These are phyloP conservation scores for Crepidotus variabilis DNA, from an alignment of 768 basidiomycete genomes.

Conservation along the genomic window DNA sequence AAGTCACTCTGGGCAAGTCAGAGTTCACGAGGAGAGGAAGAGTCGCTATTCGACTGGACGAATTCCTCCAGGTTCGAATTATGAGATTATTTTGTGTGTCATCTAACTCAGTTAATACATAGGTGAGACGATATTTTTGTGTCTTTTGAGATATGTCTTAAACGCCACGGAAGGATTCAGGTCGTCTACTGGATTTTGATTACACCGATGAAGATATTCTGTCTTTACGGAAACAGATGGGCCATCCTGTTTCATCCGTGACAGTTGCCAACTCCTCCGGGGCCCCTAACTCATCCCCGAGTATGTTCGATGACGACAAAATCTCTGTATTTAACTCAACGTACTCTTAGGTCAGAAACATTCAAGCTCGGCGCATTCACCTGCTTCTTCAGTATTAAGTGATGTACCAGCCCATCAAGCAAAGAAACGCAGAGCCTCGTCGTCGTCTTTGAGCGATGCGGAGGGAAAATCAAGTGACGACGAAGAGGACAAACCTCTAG, in stretches of 20 bases:
- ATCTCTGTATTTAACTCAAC: conserved; percentile 8
- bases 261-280: conserved; percentile 37
- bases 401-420: conserved; percentile 42
- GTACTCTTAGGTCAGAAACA: conserved; percentile 23
- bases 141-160: not conserved
- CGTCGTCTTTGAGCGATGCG: conserved; percentile 51
- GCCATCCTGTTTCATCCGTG: conserved; percentile 43
- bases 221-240: conserved; percentile 71
- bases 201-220: conserved; percentile 69
- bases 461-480: conserved; percentile 44
- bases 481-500: conserved; percentile 52
- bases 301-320: conserved; percentile 29
- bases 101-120: conserved; percentile 4
- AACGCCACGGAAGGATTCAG: conserved; percentile 52
- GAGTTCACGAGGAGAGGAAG: conserved; percentile 72
- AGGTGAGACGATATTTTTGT: conserved; percentile 8
- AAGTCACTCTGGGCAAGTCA: conserved; percentile 46
- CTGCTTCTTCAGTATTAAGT: conserved; percentile 47
- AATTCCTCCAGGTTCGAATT: conserved; percentile 66
- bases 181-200: conserved; percentile 74
- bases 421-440: conserved; percentile 53
- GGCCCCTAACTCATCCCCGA: conserved; percentile 42
- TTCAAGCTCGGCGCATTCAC: conserved; percentile 34
- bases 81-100: conserved; percentile 2
- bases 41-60: conserved; percentile 78